Conservation (phyloP, 306 rosid species). For the Pterocarpus santalinus region DNA sequence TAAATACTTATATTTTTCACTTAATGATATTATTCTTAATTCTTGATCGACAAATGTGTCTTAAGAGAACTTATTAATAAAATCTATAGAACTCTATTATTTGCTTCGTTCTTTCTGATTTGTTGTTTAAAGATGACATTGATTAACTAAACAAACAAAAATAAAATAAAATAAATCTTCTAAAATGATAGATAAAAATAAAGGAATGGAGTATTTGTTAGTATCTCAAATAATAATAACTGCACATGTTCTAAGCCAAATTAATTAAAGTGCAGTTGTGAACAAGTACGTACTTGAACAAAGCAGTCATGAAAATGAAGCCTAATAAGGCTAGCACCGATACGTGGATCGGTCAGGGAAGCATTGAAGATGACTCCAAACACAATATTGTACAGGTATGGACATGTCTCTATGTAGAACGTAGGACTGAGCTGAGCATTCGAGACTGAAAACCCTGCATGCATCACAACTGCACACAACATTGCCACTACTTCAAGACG, state of each 20-base stretch:
- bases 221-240: too few species aligned
- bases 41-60: too few species aligned
- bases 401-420: slow-evolving; percentile 50
- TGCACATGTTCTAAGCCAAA: not conserved
- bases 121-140: too few species aligned
- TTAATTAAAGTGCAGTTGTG: not conserved
- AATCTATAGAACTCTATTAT: too few species aligned
- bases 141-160: too few species aligned
- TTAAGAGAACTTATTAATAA: too few species aligned
- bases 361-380: slow-evolving; percentile 24
- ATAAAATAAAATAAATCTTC: too few species aligned
- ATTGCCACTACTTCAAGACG: not conserved
- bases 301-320: slow-evolving; percentile 75
- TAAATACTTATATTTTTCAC: too few species aligned
- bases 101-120: too few species aligned
- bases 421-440: slow-evolving; percentile 34
- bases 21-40: too few species aligned
- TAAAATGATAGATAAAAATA: too few species aligned
- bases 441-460: slow-evolving; percentile 16
- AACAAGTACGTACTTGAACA: slow-evolving; percentile 43
- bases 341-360: slow-evolving; percentile 43
- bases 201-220: not conserved
- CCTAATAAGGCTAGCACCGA: slow-evolving; percentile 60
- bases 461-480: slow-evolving; percentile 3
- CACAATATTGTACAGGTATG: not conserved